phyloP scores from a whole-genome alignment of 2,329 filamentous ascomycete species.

The Chrysosporium keratinophilum region DNA sequence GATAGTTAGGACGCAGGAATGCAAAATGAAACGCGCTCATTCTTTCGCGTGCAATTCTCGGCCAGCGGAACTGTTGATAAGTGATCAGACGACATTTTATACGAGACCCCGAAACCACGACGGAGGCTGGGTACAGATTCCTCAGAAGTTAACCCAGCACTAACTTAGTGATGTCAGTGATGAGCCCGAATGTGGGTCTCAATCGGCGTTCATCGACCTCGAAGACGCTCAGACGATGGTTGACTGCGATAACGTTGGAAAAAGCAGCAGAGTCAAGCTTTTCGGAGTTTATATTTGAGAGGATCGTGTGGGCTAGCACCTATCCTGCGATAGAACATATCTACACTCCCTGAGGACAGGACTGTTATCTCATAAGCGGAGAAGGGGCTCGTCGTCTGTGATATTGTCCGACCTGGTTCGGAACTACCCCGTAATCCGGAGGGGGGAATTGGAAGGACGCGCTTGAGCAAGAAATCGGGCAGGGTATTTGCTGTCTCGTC shows the following conservation, averaged over 20 bases:
- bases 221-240: not conserved
- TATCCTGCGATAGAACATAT: too few species aligned
- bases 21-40: not conserved
- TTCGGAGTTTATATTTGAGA: too few species aligned
- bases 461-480: not conserved
- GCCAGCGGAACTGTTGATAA: not conserved
- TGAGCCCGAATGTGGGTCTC: not conserved
- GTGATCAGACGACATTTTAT: constrained; percentile 8
- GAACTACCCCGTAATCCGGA: not conserved
- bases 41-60: not conserved
- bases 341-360: too few species aligned
- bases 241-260: too few species aligned
- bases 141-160: not conserved
- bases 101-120: constrained; percentile 3
- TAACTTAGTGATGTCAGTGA: not conserved
- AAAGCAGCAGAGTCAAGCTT: too few species aligned
- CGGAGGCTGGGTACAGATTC: not conserved
- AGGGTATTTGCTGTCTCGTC: not conserved
- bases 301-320: too few species aligned
- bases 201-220: constrained; percentile 2
- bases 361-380: too few species aligned
- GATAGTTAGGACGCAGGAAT: not conserved
- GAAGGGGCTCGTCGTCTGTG: too few species aligned
- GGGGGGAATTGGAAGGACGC: not conserved
- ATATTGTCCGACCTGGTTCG: too few species aligned